Evolutionary conservation across 2,329 filamentous ascomycete species (phyloP).

Genomic region (Mariannaea sp.): DNA sequence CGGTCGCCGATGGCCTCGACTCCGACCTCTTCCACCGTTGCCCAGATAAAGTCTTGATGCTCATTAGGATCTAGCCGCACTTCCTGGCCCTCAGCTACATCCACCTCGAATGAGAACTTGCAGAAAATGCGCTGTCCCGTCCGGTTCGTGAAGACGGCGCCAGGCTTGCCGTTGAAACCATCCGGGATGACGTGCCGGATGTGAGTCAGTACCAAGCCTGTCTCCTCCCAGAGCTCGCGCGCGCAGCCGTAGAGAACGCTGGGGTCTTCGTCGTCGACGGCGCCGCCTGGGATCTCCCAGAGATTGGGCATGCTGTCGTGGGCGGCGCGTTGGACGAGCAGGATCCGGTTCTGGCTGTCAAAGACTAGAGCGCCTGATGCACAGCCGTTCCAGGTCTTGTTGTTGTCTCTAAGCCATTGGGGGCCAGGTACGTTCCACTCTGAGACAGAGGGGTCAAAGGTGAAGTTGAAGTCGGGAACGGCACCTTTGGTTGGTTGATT

Average conservation of each 20-base stretch:
- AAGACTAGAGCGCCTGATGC: conserved; percentile 45
- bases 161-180: conserved; percentile 27
- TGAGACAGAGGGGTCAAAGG: conserved; percentile 32
- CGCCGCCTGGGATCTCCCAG: conserved; percentile 58
- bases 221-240: conserved; percentile 55
- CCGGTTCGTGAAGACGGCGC: conserved; percentile 43
- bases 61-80: conserved; percentile 48
- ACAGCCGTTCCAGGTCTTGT: conserved; percentile 40
- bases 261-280: conserved; percentile 47
- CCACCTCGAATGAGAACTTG: conserved; percentile 46
- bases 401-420: conserved; percentile 33
- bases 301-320: conserved; percentile 50
- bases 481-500: not conserved
- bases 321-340: conserved; percentile 53
- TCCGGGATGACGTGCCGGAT: conserved; percentile 40
- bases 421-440: conserved; percentile 33
- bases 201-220: conserved; percentile 44
- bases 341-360: conserved; percentile 41
- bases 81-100: conserved; percentile 33
- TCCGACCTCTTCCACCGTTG: conserved; percentile 44
- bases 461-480: conserved; percentile 24
- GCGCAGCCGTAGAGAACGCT: conserved; percentile 50
- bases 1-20: conserved; percentile 35
- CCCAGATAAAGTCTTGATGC: conserved; percentile 49
- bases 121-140: conserved; percentile 39